Percentiles rank a stretch among this genome's conserved stretches.
Evolutionary conservation across 1,284 basidiomycete species (phyloP).

Genomic region (Calocybe gambosa): DNA sequence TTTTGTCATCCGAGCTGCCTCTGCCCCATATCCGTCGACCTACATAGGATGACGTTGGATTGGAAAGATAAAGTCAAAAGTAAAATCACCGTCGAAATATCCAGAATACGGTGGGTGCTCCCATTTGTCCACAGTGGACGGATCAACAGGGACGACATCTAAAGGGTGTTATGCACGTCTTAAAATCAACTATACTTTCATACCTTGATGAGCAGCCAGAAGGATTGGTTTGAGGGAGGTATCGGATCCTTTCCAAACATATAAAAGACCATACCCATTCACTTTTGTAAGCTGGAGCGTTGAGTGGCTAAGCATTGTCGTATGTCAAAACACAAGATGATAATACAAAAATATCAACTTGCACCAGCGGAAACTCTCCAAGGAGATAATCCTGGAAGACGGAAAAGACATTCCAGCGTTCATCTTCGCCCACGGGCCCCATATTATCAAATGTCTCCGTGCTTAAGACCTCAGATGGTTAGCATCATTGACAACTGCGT

Average conservation of each 20-base stretch:
- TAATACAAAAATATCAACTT: constrained; percentile 14
- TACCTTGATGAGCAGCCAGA: constrained; percentile 66
- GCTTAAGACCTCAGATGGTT: constrained; percentile 19
- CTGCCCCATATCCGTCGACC: constrained; percentile 54
- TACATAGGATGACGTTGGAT: constrained; percentile 12
- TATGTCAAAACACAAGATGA: neutral
- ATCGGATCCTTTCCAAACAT: constrained; percentile 63
- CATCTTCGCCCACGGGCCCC: constrained; percentile 42
- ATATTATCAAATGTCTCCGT: constrained; percentile 46
- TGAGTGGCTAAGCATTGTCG: constrained; percentile 36
- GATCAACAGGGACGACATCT: constrained; percentile 69
- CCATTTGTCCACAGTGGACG: constrained; percentile 50
- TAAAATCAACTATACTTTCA: constrained; percentile 1
- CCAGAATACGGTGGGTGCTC: constrained; percentile 60
- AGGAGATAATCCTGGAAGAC: constrained; percentile 45
- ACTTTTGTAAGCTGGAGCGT: constrained; percentile 54
- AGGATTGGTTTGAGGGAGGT: constrained; percentile 59
- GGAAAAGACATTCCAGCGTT: constrained; percentile 45
- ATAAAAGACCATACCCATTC: constrained; percentile 63
- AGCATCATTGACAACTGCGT: neutral
- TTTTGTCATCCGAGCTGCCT: constrained; percentile 55
- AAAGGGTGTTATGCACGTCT: neutral
- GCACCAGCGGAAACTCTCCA: constrained; percentile 43
- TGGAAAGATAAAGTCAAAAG: neutral
- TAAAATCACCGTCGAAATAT: constrained; percentile 47